Evolutionary conservation across 2,329 filamentous ascomycete species (phyloP), one percentile per base, ranked within the genome.

Genomic region (Talaromyces sp.): DNA sequence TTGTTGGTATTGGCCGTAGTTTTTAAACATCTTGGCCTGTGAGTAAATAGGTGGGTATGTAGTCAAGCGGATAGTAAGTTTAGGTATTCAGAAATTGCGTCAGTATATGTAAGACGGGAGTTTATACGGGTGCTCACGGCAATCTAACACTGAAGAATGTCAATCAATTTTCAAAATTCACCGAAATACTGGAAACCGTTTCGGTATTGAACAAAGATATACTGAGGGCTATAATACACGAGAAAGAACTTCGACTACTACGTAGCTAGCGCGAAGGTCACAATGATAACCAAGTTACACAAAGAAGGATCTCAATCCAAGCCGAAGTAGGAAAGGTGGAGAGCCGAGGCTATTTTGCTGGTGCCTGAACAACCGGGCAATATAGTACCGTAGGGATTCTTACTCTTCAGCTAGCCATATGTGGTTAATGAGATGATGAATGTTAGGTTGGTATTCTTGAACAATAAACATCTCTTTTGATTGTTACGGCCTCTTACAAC

Each of bases 1-100:
- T 27, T 71, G 74, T 66, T 83, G 77, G 64, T 82, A 82, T n/a
- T 74, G 73, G 41, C 78, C 79, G 69, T 82, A 84, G 16, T 75
- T 78, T 48, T 73, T 68, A 8, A 72, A 67, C 75, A 77, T 77
- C 14, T 45, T 70, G 68, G 37, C 35, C 35, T 37, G 35, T 10
- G 35, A 37, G 9, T 13, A 37, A 13, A 6, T 37, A 13, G 35
- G 35, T 37, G 3, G 5, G 9, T 37, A 37, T 37, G 8, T 37
- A 37, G 35, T 31, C 27, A 6, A 31, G 27, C 27, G 27, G 27
- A 31, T 31, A 31, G 27, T 31, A 8, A 6, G 27, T 1, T 6
- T 8, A 31, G 27, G 27, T 31, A 31, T 31, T 6, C 27, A 31
- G 27, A 7, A 31, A 31, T 31, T 31, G 27, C 4, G 3, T 6